Conservation (phyloP, 2,329 filamentous ascomycete species). For the Reticulascus tulasneorum region DNA sequence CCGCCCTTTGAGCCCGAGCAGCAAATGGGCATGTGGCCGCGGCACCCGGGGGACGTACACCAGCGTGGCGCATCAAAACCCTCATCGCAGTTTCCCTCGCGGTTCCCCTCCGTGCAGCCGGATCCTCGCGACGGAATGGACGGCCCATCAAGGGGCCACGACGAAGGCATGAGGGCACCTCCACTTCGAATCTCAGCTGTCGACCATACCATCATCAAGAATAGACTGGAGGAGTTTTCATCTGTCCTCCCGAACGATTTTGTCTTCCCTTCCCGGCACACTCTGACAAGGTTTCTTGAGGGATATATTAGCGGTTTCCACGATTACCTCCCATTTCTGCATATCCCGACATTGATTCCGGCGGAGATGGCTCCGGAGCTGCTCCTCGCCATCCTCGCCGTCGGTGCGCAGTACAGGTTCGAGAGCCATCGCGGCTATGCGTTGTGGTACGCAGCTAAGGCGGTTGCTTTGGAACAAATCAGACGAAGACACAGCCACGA, state of each 20-base stretch:
- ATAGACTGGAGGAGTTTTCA: conserved; percentile 58
- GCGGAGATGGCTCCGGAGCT: conserved; percentile 65
- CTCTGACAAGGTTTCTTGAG: conserved; percentile 64
- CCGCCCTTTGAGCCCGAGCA: conserved; percentile 52
- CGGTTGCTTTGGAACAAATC: conserved; percentile 56
- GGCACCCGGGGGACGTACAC: conserved; percentile 32
- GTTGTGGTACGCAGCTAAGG: conserved; percentile 58
- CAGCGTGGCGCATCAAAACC: conserved; percentile 42
- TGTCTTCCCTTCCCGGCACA: conserved; percentile 64
- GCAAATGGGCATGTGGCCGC: conserved; percentile 48
- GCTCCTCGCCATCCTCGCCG: conserved; percentile 62
- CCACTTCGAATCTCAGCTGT: conserved; percentile 47
- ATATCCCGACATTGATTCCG: conserved; percentile 62
- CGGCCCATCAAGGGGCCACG: conserved; percentile 32
- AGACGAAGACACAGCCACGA: conserved; percentile 53
- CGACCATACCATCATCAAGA: conserved; percentile 54
- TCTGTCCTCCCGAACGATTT: conserved; percentile 59
- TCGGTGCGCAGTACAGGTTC: conserved; percentile 64
- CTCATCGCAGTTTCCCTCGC: conserved; percentile 48
- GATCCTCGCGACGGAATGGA: conserved; percentile 45
- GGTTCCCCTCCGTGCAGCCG: conserved; percentile 50
- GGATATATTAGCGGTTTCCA: conserved; percentile 67
- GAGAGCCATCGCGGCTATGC: conserved; percentile 56
- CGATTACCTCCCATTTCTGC: conserved; percentile 56
- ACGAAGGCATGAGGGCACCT: conserved; percentile 32